phyloP scores from a whole-genome alignment of 106 monocot genomes.

The Allium fistulosum region DNA sequence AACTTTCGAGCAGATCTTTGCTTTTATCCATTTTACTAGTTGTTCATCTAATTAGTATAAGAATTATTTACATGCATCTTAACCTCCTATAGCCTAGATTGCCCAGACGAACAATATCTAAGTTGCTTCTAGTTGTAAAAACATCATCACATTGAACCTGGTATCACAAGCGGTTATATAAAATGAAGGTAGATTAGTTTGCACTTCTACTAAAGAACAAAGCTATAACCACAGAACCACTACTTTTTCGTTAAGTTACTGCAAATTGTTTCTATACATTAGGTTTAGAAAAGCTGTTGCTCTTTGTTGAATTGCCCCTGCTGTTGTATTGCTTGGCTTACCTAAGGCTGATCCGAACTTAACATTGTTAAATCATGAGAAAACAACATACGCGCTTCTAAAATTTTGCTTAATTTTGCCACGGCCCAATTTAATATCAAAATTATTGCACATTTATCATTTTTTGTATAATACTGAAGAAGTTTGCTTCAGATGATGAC shows the following conservation, averaged over 20 bases:
- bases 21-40: not conserved
- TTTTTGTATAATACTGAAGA: not conserved
- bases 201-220: no score
- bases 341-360: not conserved
- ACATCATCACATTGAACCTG: not conserved
- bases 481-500: not conserved
- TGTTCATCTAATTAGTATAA: not conserved
- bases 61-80: not conserved
- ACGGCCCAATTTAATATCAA: not conserved
- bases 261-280: no score
- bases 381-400: not conserved
- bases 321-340: not conserved
- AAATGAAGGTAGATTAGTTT: not conserved
- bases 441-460: constrained; percentile 1
- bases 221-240: no score
- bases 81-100: not conserved
- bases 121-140: not conserved
- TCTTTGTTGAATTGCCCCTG: no score
- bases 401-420: not conserved
- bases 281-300: no score
- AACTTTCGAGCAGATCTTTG: not conserved
- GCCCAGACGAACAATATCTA: no score
- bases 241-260: not conserved
- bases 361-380: not conserved
- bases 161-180: not conserved